These are phyloP conservation scores for Neophaeococcomyces aloes DNA, from an alignment of 2,329 filamentous ascomycete species.

Conservation along the genomic window DNA sequence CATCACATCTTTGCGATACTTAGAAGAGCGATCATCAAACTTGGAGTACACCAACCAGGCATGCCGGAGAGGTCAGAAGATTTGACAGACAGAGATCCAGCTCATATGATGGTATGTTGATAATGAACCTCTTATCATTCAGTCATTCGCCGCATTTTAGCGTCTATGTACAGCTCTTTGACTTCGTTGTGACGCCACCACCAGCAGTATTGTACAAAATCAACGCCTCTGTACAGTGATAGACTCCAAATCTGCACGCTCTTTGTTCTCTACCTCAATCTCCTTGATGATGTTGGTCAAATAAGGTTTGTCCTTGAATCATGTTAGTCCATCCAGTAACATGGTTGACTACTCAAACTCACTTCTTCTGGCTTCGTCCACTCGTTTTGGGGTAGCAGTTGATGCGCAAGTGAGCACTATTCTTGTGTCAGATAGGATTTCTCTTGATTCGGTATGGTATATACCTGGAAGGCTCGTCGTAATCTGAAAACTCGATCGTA, in stretches of 20 bases:
- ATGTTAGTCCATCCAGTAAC: constrained; percentile 4
- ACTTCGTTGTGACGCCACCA: neutral
- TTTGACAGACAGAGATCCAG: no score
- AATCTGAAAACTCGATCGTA: constrained; percentile 98
- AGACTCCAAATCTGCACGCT: constrained; percentile 58
- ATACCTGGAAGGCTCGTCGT: constrained; percentile 83
- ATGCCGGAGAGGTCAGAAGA: no score
- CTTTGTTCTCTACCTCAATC: constrained; percentile 56
- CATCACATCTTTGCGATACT: no score
- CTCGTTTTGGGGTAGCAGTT: constrained; percentile 53
- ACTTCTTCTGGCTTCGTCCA: constrained; percentile 60
- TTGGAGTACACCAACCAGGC: no score
- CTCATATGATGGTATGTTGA: no score
- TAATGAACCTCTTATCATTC: neutral
- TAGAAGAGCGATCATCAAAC: no score
- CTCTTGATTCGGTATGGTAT: constrained; percentile 9
- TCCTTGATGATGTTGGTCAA: constrained; percentile 57
- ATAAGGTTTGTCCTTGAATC: constrained; percentile 55
- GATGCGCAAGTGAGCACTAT: constrained; percentile 56
- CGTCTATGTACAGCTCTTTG: constrained; percentile 9
- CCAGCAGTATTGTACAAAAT: constrained; percentile 5
- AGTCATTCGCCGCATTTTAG: neutral
- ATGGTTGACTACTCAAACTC: constrained; percentile 23
- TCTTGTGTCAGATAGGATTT: constrained; percentile 1
- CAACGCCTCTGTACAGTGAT: constrained; percentile 44